Evolutionary conservation across 257 asterid genomes (phyloP), one percentile per base, ranked within the genome.

Genomic region (Scutellaria minor): DNA sequence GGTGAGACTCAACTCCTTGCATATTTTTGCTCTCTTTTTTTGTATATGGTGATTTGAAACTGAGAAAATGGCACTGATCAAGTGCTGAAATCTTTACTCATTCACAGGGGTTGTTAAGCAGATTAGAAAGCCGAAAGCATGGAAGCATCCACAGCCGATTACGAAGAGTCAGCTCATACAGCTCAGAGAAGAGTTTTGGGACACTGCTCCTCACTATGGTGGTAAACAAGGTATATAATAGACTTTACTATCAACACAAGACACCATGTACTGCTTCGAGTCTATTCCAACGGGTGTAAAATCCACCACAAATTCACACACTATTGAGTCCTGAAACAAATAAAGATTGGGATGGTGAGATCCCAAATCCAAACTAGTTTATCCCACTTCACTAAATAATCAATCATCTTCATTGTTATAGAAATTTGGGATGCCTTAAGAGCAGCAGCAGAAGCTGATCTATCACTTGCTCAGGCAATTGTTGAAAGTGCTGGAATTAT

Each of bases 171-270:
- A 91, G 84, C 88, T 91, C 40, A 73, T 87, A 74, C 97, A 89
- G 72, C 82, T 89, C 41, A 77, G 89, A 35, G 97, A 91, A 47
- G 96, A 91, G 87, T 89, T 91, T 59, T 91, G 96, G 97, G 96
- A 91, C 78, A 89, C 97, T 75, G 95, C 96, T 72, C 95, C 97
- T 64, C 96, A 89, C 80, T 82, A 91, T 76, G 97, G 97, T 65
- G 97, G 97, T 27, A 79, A 74, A 41, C 88, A 85, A 82, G 96
- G 97, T 89, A 85, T 1, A 44, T 7, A 24, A 14, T 11, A 39
- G 9, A 31, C 6, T 5, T 44, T 45, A 52, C 2, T 31, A 31
- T 31, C 37, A 31, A 31, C 4, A 31, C 37, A 31, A 31, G 5
- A 31, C 37, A 31, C 37, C 37, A 31, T 31, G 3, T 3, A 31